Conservation (phyloP, 2,329 filamentous ascomycete species). For the Aspergillus pseudonomiae region DNA sequence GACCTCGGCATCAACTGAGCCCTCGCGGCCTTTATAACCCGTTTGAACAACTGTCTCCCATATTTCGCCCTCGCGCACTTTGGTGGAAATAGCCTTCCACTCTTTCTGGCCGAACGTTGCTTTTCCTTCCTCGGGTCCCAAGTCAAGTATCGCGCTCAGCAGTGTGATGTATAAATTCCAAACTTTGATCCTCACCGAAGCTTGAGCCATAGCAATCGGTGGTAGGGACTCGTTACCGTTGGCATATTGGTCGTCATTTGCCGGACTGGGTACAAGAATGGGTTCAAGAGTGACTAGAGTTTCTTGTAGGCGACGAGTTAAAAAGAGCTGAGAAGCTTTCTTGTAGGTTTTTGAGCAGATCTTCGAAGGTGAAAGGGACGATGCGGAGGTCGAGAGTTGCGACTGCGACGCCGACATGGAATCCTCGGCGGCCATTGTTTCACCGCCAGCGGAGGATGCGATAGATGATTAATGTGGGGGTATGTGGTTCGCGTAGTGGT, state of each 20-base stretch:
- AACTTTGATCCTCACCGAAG: constrained; percentile 85
- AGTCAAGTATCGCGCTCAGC: constrained; percentile 84
- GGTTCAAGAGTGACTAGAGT: constrained; percentile 83
- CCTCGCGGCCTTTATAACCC: constrained; percentile 86
- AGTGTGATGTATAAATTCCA: constrained; percentile 97
- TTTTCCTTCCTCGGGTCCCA: constrained; percentile 89
- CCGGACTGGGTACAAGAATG: constrained; percentile 66
- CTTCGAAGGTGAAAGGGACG: constrained; percentile 64
- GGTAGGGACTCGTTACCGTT: constrained; percentile 56
- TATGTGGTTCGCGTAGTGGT: neutral
- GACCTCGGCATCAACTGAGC: constrained; percentile 90
- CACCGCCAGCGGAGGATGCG: constrained; percentile 22
- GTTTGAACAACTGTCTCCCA: constrained; percentile 91
- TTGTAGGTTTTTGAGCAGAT: constrained; percentile 85
- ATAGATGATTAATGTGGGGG: constrained; percentile 7
- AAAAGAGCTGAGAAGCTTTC: constrained; percentile 88
- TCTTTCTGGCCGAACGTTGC: constrained; percentile 80
- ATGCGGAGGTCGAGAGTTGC: constrained; percentile 68
- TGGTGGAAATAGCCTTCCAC: constrained; percentile 80
- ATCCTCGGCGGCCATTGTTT: constrained; percentile 37
- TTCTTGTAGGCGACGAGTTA: constrained; percentile 91
- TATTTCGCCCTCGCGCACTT: constrained; percentile 85
- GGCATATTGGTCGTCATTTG: constrained; percentile 41
- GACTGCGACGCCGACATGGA: constrained; percentile 47
- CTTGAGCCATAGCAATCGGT: constrained; percentile 77